These are phyloP conservation scores for Chytriomyces hyalinus DNA, from an alignment of 192 early-diverging fungal species.

Conservation along the genomic window DNA sequence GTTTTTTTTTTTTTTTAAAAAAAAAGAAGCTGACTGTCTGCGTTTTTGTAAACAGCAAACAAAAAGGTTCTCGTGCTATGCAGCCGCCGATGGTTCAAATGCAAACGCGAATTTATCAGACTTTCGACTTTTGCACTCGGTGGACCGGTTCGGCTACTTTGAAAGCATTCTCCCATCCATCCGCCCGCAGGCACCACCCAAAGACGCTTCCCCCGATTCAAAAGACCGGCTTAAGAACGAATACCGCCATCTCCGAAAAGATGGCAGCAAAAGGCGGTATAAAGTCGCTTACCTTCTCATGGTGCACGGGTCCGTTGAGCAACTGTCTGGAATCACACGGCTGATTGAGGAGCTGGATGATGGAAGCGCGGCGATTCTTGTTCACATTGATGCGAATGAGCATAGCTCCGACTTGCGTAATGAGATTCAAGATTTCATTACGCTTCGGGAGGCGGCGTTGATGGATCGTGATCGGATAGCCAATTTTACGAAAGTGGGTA, in stretches of 20 bases:
- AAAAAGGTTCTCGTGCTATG: conserved; percentile 49
- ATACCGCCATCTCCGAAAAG: conserved; percentile 27
- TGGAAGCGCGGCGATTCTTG: conserved; percentile 44
- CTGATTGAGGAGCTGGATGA: conserved; percentile 51
- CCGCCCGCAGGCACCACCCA: background rate
- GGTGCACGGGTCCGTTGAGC: conserved; percentile 42
- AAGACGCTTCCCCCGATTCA: conserved; percentile 15
- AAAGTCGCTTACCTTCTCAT: conserved; percentile 56
- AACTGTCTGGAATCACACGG: background rate
- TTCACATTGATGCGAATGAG: conserved; percentile 50
- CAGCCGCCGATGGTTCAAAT: conserved; percentile 48
- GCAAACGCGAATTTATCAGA: conserved; percentile 40
- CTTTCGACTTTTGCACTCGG: conserved; percentile 37
- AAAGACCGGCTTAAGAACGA: conserved; percentile 23
- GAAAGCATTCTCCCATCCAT: conserved; percentile 31
- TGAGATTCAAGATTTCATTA: conserved; percentile 36
- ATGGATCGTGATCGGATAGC: background rate
- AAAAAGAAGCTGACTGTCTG: background rate
- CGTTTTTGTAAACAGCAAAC: conserved; percentile 29
- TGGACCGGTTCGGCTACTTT: conserved; percentile 40
- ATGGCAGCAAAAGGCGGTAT: conserved; percentile 38
- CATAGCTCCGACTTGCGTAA: conserved; percentile 1
- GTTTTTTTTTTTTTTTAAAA: background rate
- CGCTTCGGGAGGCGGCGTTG: background rate
- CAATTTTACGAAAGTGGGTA: background rate